phyloP scores from a whole-genome alignment of 2,329 filamentous ascomycete genomes.

The Zymoseptoria pseudotritici region DNA sequence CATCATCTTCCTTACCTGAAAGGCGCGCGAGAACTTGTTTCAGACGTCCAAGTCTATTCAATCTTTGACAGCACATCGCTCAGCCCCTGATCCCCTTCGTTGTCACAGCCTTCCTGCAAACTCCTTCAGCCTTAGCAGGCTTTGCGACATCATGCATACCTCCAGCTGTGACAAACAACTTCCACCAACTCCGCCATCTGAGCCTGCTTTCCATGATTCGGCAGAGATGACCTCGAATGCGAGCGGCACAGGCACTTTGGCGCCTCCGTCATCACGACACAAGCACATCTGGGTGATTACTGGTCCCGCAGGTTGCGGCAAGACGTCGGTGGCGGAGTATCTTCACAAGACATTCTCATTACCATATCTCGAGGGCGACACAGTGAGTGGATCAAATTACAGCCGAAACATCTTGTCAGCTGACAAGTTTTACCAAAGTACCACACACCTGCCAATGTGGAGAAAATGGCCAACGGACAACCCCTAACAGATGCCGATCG shows the following conservation, averaged over 20 bases:
- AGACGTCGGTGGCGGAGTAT: slow-evolving; percentile 45
- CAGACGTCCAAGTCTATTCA: neutral
- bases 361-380: slow-evolving; percentile 46
- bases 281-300: slow-evolving; percentile 47
- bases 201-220: slow-evolving; percentile 8
- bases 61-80: neutral
- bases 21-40: neutral
- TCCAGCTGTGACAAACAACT: slow-evolving; percentile 4
- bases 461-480: slow-evolving; percentile 80
- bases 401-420: neutral
- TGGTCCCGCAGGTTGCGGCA: slow-evolving; percentile 48
- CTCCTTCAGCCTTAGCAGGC: neutral
- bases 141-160: slow-evolving; percentile 1
- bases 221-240: slow-evolving; percentile 12
- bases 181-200: slow-evolving; percentile 18
- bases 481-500: slow-evolving; percentile 88
- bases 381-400: slow-evolving; percentile 29
- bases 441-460: slow-evolving; percentile 46
- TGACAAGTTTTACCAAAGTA: slow-evolving; percentile 28
- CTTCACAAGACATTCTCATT: slow-evolving; percentile 38
- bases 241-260: neutral
- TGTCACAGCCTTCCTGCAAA: neutral
- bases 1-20: neutral
- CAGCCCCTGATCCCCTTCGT: neutral
- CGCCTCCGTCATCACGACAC: slow-evolving; percentile 27